Base-by-base conservation (phyloP, 2,329 filamentous ascomycete genomes). In the Purpureocillium takamizusanense region DNA sequence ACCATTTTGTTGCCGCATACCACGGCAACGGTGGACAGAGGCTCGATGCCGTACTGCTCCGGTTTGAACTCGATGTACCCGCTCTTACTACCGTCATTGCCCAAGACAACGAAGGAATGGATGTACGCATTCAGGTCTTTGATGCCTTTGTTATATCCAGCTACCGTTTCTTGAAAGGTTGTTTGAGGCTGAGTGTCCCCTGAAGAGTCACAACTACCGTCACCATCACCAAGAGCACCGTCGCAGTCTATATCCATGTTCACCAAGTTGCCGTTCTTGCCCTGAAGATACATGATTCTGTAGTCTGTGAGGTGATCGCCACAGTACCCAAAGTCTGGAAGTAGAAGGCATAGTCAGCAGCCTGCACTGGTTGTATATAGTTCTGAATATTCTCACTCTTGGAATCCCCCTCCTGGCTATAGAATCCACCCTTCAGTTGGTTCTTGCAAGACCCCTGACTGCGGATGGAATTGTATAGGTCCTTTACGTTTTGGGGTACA, bases 31-130 rank as follows among this genome's bases (percentile, higher is more conserved):
- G 77, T 55, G 39, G 69, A 70, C 41, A 76, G 51, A 3, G 70
- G 68, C 46, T 67, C 46, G 18, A 78, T 61, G 0, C 65, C 65
- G 11, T 59, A 47, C 3, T 56, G 34, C 15, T 52, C 40, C 0
- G 70, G 68, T 30, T 69, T 52, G 32, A 69, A 74, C 0, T 49
- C 55, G 10, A 53, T 51, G 41, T 52, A 63, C 7, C 48, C 54
- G 3, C 37, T 17, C 4, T 49, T 54, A 14, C 36, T 48, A 2
- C 59, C 65, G 4, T 56, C 53, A 47, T 76, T 76, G 3, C 73
- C 72, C 37, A 76, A 67, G 0, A 76, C 73, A 7, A 76, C 65
- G 39, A 69, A 76, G 0, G 68, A 62, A 46, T 76, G 71, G 2
- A 72, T 56, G 35, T 70, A 67, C 1, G 71, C 57, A 49, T 75